Base-by-base conservation (phyloP, 352 stramenopile genomes). In the Halophytophthora polymorphica region DNA sequence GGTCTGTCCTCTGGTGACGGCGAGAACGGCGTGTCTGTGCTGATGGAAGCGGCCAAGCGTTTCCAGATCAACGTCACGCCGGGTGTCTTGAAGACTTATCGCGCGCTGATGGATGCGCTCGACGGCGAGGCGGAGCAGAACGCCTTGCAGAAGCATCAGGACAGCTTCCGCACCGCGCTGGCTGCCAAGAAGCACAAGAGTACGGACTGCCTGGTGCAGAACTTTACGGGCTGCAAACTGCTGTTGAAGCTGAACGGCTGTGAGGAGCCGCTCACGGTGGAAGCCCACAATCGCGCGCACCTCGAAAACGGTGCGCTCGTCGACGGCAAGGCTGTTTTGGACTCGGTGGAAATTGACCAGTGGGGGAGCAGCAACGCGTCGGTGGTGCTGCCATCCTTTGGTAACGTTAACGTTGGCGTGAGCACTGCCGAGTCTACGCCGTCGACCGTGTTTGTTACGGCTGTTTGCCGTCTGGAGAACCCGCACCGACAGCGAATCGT, bases 1-100 rank as follows among this genome's bases (percentile, higher is more conserved):
- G 79, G 74, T 5, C 39, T 88, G 14, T 76, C 66, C 14, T 87
- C 77, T 33, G 61, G 50, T 22, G 56, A 70, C 50, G 77, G 72
- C 28, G 74, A 85, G 39, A 87, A 88, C 36, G 79, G 79, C 0
- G 76, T 84, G 21, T 74, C 76, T 14, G 62, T 80, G 14, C 59
- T 87, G 34, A 63, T 84, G 22, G 78, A 90, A 38, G 78, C 78
- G 14, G 71, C 72, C 6, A 86, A 82, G 51, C 71, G 72, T 12
- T 87, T 90, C 56, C 79, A 90, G 47, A 77, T 90, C 45, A 90
- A 90, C 50, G 64, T 90, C 29, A 86, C 79, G 11, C 77, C 79
- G 3, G 78, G 73, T 31, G 58, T 90, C 15, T 23, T 95, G 41
- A 88, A 90, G 38, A 87, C 74, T 12, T 89, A 92, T 28, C 77